These are phyloP conservation scores for Diaporthe ampelina DNA, from an alignment of 2,329 filamentous ascomycete species.

Conservation along the genomic window DNA sequence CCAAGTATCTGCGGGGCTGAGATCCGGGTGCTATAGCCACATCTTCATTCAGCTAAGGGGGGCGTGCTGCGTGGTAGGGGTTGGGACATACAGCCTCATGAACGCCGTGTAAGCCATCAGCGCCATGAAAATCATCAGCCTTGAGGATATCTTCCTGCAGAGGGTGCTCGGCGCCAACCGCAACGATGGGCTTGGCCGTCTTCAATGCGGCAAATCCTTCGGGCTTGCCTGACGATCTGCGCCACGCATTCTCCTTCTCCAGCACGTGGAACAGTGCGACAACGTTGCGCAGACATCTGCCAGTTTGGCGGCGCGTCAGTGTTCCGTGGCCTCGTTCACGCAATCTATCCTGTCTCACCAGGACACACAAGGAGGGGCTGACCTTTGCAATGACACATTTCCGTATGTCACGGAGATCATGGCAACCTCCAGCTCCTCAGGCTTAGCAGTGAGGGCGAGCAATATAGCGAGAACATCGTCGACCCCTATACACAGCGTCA, in stretches of 20 bases:
- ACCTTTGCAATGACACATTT: slow-evolving; percentile 90
- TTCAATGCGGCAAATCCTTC: slow-evolving; percentile 82
- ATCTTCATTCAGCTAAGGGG: slow-evolving; percentile 29
- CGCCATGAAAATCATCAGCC: slow-evolving; percentile 88
- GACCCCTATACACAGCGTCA: slow-evolving; percentile 69
- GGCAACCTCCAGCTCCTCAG: slow-evolving; percentile 87
- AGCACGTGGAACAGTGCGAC: slow-evolving; percentile 93
- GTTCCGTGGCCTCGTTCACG: background rate
- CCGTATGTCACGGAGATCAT: slow-evolving; percentile 94
- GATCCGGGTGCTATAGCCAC: slow-evolving; percentile 73
- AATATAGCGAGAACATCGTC: slow-evolving; percentile 94
- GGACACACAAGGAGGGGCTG: slow-evolving; percentile 43
- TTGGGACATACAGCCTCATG: slow-evolving; percentile 66
- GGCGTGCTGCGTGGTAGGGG: slow-evolving; percentile 10
- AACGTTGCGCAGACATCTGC: slow-evolving; percentile 87
- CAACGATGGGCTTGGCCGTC: slow-evolving; percentile 83
- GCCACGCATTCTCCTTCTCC: slow-evolving; percentile 89
- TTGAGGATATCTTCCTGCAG: slow-evolving; percentile 85
- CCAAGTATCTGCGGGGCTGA: slow-evolving; percentile 82
- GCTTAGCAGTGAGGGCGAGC: slow-evolving; percentile 83
- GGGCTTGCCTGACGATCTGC: slow-evolving; percentile 74
- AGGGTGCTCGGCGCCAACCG: slow-evolving; percentile 88
- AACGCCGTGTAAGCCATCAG: slow-evolving; percentile 83
- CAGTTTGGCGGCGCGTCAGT: slow-evolving; percentile 19
- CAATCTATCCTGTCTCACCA: slow-evolving; percentile 31